These are phyloP conservation scores for Phylloporus sp. DNA, from an alignment of 768 basidiomycete species.

Conservation along the genomic window DNA sequence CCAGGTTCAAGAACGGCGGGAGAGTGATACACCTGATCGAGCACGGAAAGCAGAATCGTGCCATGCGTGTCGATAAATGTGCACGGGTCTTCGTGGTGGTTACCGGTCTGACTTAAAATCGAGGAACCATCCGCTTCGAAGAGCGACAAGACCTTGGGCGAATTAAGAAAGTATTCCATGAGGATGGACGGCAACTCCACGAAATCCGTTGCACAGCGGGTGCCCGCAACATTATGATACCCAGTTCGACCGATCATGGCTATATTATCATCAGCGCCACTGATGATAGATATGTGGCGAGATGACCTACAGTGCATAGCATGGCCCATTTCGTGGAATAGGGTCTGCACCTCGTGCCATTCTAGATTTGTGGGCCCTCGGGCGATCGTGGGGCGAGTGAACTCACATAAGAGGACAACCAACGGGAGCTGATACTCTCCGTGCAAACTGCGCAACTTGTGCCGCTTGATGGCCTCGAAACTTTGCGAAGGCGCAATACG, in stretches of 20 bases:
- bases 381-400: constrained; percentile 56
- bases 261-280: constrained; percentile 30
- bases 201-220: constrained; percentile 96
- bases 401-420: constrained; percentile 89
- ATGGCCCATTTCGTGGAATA: constrained; percentile 99
- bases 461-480: constrained; percentile 60
- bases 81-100: constrained; percentile 72
- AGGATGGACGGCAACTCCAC: constrained; percentile 97
- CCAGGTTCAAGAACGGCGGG: constrained; percentile 43
- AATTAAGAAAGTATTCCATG: constrained; percentile 96
- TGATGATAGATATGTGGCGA: constrained; percentile 1
- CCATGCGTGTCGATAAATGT: constrained; percentile 83
- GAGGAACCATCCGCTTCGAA: constrained; percentile 55
- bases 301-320: constrained; percentile 93
- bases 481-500: constrained; percentile 46
- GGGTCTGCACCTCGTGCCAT: constrained; percentile 91
- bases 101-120: constrained; percentile 44
- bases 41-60: constrained; percentile 81
- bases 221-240: constrained; percentile 96
- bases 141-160: constrained; percentile 75
- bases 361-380: constrained; percentile 68
- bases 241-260: constrained; percentile 98
- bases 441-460: constrained; percentile 53
- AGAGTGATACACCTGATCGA: constrained; percentile 92
- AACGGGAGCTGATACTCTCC: constrained; percentile 85